Base-by-base conservation (phyloP, 208 protist genomes). In the Hexamita inflata region DNA sequence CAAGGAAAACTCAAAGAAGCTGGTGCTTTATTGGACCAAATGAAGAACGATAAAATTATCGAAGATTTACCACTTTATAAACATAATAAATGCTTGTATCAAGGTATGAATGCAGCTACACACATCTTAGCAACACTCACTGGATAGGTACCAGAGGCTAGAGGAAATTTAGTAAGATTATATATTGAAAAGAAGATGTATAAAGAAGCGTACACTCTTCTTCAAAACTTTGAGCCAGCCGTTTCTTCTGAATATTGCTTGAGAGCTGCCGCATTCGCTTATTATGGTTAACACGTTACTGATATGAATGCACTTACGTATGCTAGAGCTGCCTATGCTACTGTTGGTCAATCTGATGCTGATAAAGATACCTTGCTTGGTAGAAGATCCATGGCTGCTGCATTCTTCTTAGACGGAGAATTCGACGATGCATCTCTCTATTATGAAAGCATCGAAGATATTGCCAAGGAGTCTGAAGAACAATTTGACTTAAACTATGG, bases 291-390 rank as follows among this genome's bases (percentile, higher is more conserved):
- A 49, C 24, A n/a, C 15, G 35, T 45, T n/a, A n/a, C 26, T n/a
- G 64, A 70, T 49, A 70, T 70, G 64, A n/a, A n/a, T 19, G 64
- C 38, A 15, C 35, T 70, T 32, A n/a, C 26, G 35, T 70, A 70
- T 49, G 64, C 64, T 38, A n/a, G 38, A 38, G 64, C 64, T 28
- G 64, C 64, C 9, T 70, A 70, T 45, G 38, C 30, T 19, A 70
- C 64, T n/a, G 64, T 70, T 13, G 64, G 64, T 30, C 35, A 70
- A 45, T 70, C 64, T n/a, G 64, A 70, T 70, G 64, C 64, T 28
- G 64, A 70, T 70, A 70, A 38, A 45, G 64, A 70, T 45, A 70
- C 64, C 42, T 11, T 70, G 15, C 35, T 70, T 15, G 64, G 64
- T 42, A 7, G 64, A 19, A 4, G 64, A 15, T n/a, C 64, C 26